Evolutionary conservation across 441 rosid species (phyloP), one percentile per base, ranked within the genome.

Genomic region (Lepidium campestre): DNA sequence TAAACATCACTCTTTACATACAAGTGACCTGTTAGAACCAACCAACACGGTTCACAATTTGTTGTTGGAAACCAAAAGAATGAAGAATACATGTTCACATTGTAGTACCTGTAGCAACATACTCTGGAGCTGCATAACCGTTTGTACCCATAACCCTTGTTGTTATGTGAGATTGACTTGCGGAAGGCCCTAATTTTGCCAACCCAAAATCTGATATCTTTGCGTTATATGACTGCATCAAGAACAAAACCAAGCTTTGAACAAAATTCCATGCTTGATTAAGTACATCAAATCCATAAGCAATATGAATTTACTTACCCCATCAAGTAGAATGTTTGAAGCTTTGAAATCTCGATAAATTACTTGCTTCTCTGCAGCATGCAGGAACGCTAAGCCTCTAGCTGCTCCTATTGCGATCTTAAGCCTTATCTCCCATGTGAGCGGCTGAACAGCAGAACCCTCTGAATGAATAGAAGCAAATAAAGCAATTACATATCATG

Each of bases 51-150:
- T 35, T 53, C 50, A 70, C 7, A 39, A 3, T 48, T 59, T 57
- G 37, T 62, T 14, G 46, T 57, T 27, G 4, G 12, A 57, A 31
- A 52, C 32, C 27, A 31, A 29, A 18, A 46, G 18, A 58, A 54
- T n/a, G 7, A 57, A 63, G 20, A 55, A 25, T 20, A 44, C n/a
- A n/a, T n/a, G n/a, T n/a, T n/a, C n/a, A n/a, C 7, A 6, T 27
- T 27, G 53, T 41, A 19, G 50, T 68, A 92, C 98, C 96, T 71
- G 98, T 92, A 20, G 93, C 90, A 25, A 91, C 86, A 77, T 91
- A 91, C 67, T 91, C 98, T 0, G 96, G 98, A 63, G 96, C 95
- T 32, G 95, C 95, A 34, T 92, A 92, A 67, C 98, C 98, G 11
- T 75, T 68, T 12, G 96, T 92, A 15, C 96, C 98, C 86, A 89